Conservation (phyloP, 2,329 filamentous ascomycete genomes). For the Paecilomyces formosus region DNA sequence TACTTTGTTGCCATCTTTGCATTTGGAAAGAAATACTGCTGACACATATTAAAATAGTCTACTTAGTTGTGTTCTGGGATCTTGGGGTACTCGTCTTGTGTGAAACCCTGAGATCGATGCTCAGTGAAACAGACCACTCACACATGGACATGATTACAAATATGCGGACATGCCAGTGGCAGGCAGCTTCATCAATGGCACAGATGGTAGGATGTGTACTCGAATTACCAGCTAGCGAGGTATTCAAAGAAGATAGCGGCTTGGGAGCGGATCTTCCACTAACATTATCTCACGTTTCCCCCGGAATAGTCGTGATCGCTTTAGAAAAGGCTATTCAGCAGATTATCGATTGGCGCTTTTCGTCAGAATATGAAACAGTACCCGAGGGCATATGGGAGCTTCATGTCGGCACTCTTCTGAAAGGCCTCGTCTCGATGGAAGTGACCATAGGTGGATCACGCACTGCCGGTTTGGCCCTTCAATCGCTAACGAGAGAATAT, state of each 20-base stretch:
- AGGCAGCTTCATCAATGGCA: background rate
- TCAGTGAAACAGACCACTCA: background rate
- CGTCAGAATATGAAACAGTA: background rate
- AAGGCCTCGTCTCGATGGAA: conserved; percentile 14
- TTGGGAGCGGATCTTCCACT: background rate
- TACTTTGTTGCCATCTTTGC: background rate
- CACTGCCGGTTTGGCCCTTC: conserved; percentile 4
- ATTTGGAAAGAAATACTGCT: background rate
- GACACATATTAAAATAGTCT: conserved; percentile 6
- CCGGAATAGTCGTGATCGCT: background rate
- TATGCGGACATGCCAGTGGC: background rate
- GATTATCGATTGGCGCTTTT: background rate
- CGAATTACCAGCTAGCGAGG: background rate
- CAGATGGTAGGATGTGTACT: background rate
- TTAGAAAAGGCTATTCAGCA: background rate
- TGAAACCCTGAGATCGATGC: conserved; percentile 5
- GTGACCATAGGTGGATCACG: conserved; percentile 16
- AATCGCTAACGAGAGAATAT: conserved; percentile 8
- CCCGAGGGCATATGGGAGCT: conserved; percentile 1
- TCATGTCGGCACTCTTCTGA: conserved; percentile 13
- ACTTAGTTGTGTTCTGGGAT: conserved; percentile 13
- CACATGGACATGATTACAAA: background rate
- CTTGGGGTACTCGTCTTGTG: conserved; percentile 12
- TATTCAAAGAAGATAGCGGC: background rate
- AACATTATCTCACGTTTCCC: background rate